Percentiles rank a stretch among this genome's conserved stretches.
These are phyloP conservation scores for Fraxinus xanthoxyloides DNA, from an alignment of 305 asterid genomes.

Conservation along the genomic window DNA sequence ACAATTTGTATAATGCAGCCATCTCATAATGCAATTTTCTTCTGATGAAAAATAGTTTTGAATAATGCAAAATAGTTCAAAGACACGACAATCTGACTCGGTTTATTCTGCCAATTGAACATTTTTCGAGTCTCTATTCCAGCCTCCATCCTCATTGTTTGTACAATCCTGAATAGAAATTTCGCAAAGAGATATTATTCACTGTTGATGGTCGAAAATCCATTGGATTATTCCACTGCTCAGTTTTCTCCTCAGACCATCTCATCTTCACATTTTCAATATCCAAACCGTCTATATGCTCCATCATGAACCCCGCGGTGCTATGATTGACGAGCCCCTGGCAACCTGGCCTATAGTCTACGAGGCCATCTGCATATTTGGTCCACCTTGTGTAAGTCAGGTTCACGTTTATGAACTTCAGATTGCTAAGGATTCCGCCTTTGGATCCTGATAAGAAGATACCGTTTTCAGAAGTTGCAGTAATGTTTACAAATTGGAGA, in stretches of 20 bases:
- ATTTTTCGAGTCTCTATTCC: background rate
- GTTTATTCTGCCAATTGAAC: background rate
- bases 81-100: background rate
- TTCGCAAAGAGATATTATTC: constrained; percentile 53
- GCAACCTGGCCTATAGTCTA: constrained; percentile 91
- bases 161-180: constrained; percentile 57
- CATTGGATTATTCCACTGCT: constrained; percentile 75
- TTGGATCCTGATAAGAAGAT: constrained; percentile 76
- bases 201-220: constrained; percentile 81
- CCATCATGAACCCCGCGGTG: constrained; percentile 85
- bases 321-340: constrained; percentile 69
- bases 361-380: constrained; percentile 53
- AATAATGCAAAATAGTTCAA: background rate
- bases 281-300: constrained; percentile 70
- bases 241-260: constrained; percentile 54
- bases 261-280: constrained; percentile 64
- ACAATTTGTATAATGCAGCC: background rate
- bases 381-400: constrained; percentile 82
- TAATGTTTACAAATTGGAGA: constrained; percentile 65
- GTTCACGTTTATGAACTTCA: constrained; percentile 61
- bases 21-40: background rate
- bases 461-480: constrained; percentile 79
- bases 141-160: constrained; percentile 15
- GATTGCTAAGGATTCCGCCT: constrained; percentile 56
- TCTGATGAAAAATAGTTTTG: background rate